phyloP scores from a whole-genome alignment of 768 basidiomycete genomes.

The Aureoboletus auriporus region DNA sequence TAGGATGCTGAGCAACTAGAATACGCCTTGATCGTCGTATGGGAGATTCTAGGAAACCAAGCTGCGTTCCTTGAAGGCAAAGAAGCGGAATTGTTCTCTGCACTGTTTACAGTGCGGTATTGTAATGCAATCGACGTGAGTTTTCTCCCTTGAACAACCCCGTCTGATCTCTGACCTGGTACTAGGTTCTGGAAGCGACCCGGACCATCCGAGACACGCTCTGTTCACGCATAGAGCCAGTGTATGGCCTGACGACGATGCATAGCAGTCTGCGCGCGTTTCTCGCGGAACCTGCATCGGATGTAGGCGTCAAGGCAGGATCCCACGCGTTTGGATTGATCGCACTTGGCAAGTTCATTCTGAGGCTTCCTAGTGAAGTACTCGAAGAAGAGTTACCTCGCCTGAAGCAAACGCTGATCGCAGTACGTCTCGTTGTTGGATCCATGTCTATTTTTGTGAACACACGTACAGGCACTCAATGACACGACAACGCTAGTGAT shows the following conservation, averaged over 20 bases:
- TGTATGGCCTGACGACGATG: conserved; percentile 81
- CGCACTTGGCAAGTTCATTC: conserved; percentile 77
- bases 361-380: conserved; percentile 77
- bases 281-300: conserved; percentile 47
- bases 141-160: conserved; percentile 8
- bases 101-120: conserved; percentile 68
- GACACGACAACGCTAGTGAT: conserved; percentile 71
- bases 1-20: conserved; percentile 66
- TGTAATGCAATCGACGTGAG: conserved; percentile 68
- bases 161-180: background rate
- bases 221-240: conserved; percentile 69
- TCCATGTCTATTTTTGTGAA: background rate
- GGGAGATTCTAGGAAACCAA: conserved; percentile 81
- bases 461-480: conserved; percentile 53
- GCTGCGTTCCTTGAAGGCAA: conserved; percentile 69
- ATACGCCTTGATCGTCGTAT: conserved; percentile 76
- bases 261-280: conserved; percentile 70
- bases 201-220: conserved; percentile 76
- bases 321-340: conserved; percentile 82
- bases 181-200: conserved; percentile 78
- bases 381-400: conserved; percentile 86
- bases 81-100: conserved; percentile 72
- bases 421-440: conserved; percentile 42
- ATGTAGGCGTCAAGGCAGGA: conserved; percentile 53
- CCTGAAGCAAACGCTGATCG: conserved; percentile 63